phyloP scores from a whole-genome alignment of 2,329 filamentous ascomycete species.

The Penicillium frequentans region DNA sequence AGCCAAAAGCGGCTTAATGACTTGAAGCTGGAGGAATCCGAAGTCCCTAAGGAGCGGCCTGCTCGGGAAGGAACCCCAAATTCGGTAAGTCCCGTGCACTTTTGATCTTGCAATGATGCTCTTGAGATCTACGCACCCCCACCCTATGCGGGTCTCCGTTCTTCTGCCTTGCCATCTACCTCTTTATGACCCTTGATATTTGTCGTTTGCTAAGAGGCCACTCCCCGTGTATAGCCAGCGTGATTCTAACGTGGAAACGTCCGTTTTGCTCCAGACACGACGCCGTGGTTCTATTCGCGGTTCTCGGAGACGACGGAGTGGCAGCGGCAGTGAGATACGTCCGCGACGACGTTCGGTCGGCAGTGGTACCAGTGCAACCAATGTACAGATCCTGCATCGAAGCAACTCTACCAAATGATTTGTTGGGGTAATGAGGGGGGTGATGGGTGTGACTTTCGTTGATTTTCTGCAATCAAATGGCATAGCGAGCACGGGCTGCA shows the following conservation, averaged over 20 bases:
- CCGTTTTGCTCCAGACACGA: constrained; percentile 48
- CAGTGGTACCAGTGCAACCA: constrained; percentile 33
- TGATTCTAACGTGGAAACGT: constrained; percentile 50
- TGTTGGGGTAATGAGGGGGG: constrained; percentile 12
- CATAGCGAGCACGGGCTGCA: constrained; percentile 39
- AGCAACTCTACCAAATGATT: constrained; percentile 45
- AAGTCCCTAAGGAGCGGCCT: constrained; percentile 54
- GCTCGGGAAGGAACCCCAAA: constrained; percentile 38
- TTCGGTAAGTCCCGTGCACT: constrained; percentile 44
- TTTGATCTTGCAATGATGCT: constrained; percentile 26
- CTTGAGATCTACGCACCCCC: constrained; percentile 19
- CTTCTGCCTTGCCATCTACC: constrained; percentile 12
- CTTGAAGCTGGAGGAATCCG: constrained; percentile 75
- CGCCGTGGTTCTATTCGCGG: constrained; percentile 44
- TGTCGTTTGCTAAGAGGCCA: constrained; percentile 43
- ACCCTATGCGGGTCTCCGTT: constrained; percentile 17
- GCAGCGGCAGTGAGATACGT: constrained; percentile 44
- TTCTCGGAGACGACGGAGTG: constrained; percentile 41
- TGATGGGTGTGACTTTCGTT: constrained; percentile 25
- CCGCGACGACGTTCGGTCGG: constrained; percentile 42
- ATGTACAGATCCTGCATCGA: constrained; percentile 39
- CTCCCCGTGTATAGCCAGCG: constrained; percentile 40
- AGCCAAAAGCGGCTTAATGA: constrained; percentile 86
- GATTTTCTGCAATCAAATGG: constrained; percentile 31
- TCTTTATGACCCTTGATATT: constrained; percentile 15